Percentiles rank a stretch among this genome's conserved stretches.
Conservation (phyloP, 148 eudicot species). For the Agrostemma githago region DNA sequence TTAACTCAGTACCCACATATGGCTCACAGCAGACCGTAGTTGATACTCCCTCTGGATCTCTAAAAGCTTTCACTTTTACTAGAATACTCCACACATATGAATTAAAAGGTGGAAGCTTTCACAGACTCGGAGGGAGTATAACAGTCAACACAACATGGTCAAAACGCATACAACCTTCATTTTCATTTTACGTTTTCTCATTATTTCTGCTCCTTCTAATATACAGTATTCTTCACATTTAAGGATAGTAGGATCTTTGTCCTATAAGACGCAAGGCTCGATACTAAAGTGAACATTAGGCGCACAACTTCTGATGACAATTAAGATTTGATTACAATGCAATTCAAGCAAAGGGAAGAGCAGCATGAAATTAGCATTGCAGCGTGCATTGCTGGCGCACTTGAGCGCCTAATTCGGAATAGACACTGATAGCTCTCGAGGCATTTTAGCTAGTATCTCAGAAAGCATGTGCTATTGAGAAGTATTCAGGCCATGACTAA, state of each 20-base stretch:
- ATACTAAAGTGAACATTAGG: too few relatives aligned
- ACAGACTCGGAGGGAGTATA: neutral
- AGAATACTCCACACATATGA: neutral
- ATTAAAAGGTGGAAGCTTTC: neutral
- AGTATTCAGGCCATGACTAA: neutral
- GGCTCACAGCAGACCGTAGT: constrained; percentile 2
- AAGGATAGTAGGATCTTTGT: neutral
- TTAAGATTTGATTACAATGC: too few relatives aligned
- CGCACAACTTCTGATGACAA: too few relatives aligned
- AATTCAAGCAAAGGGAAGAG: too few relatives aligned
- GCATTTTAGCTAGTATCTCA: neutral
- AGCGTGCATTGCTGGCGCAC: too few relatives aligned
- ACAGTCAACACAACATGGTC: neutral
- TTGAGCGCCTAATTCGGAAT: too few relatives aligned
- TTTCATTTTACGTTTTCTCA: neutral
- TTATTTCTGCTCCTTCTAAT: neutral
- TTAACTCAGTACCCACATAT: neutral
- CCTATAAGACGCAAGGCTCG: too few relatives aligned
- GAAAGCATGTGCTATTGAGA: neutral
- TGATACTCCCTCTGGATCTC: neutral
- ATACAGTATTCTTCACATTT: neutral
- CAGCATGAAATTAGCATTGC: too few relatives aligned
- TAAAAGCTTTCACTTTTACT: too few relatives aligned
- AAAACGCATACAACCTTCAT: neutral
- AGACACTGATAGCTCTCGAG: neutral